Conservation (phyloP, 2,329 filamentous ascomycete species). For the Arthroderma uncinatum region DNA sequence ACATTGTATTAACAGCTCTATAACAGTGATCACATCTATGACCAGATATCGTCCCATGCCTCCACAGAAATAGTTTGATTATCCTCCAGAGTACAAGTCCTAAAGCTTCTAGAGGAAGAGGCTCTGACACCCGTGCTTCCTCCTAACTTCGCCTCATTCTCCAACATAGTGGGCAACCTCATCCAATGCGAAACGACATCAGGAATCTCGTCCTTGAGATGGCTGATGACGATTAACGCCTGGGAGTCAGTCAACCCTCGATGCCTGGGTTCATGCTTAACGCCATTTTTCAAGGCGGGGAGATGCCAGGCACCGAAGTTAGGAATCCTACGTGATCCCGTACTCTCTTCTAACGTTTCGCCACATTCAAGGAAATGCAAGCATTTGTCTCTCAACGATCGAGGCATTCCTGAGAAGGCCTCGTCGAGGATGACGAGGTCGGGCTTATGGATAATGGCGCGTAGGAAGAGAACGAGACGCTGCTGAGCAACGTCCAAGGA, state of each 20-base stretch:
- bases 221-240: constrained; percentile 83
- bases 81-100: constrained; percentile 11
- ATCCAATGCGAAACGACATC: constrained; percentile 74
- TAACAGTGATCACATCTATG: neutral
- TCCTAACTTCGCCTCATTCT: neutral
- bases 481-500: constrained; percentile 47
- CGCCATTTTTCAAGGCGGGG: constrained; percentile 5
- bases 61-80: constrained; percentile 8
- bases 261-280: constrained; percentile 15
- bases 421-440: constrained; percentile 80
- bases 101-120: constrained; percentile 4
- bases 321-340: constrained; percentile 12
- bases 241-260: constrained; percentile 57
- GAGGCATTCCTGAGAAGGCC: constrained; percentile 77
- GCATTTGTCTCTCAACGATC: constrained; percentile 72
- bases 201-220: constrained; percentile 82
- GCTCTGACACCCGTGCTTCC: neutral
- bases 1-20: neutral
- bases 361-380: constrained; percentile 64
- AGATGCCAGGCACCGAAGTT: constrained; percentile 10
- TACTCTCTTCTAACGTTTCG: constrained; percentile 33
- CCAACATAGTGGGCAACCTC: constrained; percentile 50
- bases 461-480: constrained; percentile 71
- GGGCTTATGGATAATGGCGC: constrained; percentile 66
- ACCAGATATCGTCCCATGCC: constrained; percentile 16